Evolutionary conservation across 192 early-diverging fungal species (phyloP).

Genomic region (Backusella circina): DNA sequence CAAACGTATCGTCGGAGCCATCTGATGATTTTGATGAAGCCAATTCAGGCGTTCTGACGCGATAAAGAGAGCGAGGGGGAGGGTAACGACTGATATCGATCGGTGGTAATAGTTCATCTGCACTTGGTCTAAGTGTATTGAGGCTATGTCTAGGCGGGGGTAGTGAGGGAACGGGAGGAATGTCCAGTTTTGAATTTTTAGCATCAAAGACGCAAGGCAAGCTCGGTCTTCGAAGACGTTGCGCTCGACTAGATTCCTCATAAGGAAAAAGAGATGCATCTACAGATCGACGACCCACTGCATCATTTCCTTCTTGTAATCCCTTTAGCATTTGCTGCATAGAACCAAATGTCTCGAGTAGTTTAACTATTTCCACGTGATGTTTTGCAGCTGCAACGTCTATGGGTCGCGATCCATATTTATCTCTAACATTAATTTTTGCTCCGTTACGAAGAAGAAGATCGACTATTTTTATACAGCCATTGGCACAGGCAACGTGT

Average conservation of each 20-base stretch:
- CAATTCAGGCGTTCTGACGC: constrained; percentile 14
- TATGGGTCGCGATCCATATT: constrained; percentile 51
- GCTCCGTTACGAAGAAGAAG: constrained; percentile 62
- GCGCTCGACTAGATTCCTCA: background rate
- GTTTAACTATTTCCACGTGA: constrained; percentile 45
- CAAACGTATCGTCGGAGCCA: background rate
- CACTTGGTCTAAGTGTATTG: background rate
- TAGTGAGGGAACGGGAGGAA: constrained; percentile 7
- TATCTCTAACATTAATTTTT: constrained; percentile 54
- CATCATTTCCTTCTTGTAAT: constrained; percentile 8
- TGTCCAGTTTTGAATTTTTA: constrained; percentile 7
- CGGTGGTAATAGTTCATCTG: background rate
- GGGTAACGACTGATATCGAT: background rate
- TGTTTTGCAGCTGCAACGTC: constrained; percentile 47
- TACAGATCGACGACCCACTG: constrained; percentile 7
- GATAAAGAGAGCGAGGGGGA: background rate
- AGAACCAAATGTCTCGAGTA: constrained; percentile 36
- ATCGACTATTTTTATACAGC: constrained; percentile 56
- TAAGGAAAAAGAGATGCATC: constrained; percentile 1
- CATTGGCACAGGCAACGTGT: constrained; percentile 81
- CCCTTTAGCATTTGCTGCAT: constrained; percentile 27
- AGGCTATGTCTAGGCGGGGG: background rate
- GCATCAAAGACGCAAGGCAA: constrained; percentile 33
- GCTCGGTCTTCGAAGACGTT: constrained; percentile 28
- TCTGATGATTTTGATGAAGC: constrained; percentile 8